Evolutionary conservation across 306 rosid genomes (phyloP), one percentile per base, ranked within the genome.

Genomic region (Acacia confusa): DNA sequence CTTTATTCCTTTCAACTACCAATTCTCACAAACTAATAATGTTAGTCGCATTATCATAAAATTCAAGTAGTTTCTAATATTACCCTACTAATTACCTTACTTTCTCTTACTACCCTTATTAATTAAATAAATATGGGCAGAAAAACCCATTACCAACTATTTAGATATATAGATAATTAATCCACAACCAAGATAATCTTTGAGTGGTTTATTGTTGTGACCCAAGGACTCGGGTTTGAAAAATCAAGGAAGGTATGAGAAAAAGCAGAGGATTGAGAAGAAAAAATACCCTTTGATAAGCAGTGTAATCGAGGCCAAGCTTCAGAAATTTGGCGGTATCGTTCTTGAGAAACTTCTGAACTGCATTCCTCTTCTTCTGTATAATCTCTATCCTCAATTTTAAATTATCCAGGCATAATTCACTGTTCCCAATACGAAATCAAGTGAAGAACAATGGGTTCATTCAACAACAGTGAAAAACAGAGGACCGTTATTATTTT

Each of bases 241-340:
- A 43, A 47, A 58, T 24, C 14, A 24, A 25, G 27, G 67, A 60
- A 60, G 2, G 19, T 32, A 30, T 6, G 0, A 66, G 25, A 66
- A 66, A 2, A 67, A 47, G 27, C 24, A 76, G 66, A 63, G 15
- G 16, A 63, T 15, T 43, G 43, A 25, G 65, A 24, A 72, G 53
- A 86, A 95, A 4, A 24, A 24, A 63, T 85, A 93, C 99, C 96
- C 92, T 90, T 69, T 75, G 86, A 48, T 87, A 93, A 47, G 99
- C 97, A 74, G 84, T 85, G 69, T 80, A 80, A 41, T 86, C 93
- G 34, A n/a, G 81, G 83, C 90, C 90, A 60, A 8, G 74, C 78
- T 70, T 85, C 38, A 95, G 94, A 78, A 92, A 97, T 61, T 90
- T 96, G 0, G 85, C 90, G 10, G 90, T 74, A 78, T 92, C 99